These are phyloP conservation scores for Paracoccidioides lutzii DNA, from an alignment of 2,329 filamentous ascomycete species.

Conservation along the genomic window DNA sequence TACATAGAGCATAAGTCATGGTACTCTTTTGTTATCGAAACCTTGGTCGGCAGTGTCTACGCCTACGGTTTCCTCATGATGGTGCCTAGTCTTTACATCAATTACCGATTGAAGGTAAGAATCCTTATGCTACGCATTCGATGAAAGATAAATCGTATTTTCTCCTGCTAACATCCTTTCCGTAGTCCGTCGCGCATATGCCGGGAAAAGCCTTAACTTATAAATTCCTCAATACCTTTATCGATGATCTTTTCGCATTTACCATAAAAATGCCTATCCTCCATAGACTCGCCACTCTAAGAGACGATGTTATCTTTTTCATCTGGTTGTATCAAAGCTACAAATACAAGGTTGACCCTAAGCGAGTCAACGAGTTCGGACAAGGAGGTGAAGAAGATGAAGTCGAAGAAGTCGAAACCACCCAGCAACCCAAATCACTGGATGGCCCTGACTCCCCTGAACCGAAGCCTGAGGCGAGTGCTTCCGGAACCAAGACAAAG, in stretches of 20 bases:
- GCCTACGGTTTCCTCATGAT: conserved; percentile 99
- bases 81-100: conserved; percentile 95
- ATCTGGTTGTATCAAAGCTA: conserved; percentile 91
- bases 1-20: conserved; percentile 96
- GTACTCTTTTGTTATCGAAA: conserved; percentile 94
- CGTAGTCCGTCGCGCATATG: conserved; percentile 79
- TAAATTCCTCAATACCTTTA: conserved; percentile 98
- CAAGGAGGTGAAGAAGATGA: conserved; percentile 76
- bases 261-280: conserved; percentile 98
- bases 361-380: conserved; percentile 90
- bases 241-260: conserved; percentile 96
- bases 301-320: conserved; percentile 97
- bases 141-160: neutral
- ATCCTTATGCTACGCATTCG: neutral
- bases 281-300: conserved; percentile 78
- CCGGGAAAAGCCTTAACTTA: conserved; percentile 92
- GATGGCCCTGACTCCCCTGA: conserved; percentile 5
- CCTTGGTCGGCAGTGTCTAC: conserved; percentile 89
- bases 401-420: conserved; percentile 11
- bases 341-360: conserved; percentile 85
- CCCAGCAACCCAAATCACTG: conserved; percentile 7
- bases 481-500: conserved; percentile 2
- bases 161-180: neutral
- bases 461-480: conserved; percentile 1
- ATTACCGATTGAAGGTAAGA: conserved; percentile 78